A percentile compares a stretch with the other conserved stretches of the same genome.
Conservation (phyloP, 2,329 filamentous ascomycete genomes). For the Fusarium haematococcum region DNA sequence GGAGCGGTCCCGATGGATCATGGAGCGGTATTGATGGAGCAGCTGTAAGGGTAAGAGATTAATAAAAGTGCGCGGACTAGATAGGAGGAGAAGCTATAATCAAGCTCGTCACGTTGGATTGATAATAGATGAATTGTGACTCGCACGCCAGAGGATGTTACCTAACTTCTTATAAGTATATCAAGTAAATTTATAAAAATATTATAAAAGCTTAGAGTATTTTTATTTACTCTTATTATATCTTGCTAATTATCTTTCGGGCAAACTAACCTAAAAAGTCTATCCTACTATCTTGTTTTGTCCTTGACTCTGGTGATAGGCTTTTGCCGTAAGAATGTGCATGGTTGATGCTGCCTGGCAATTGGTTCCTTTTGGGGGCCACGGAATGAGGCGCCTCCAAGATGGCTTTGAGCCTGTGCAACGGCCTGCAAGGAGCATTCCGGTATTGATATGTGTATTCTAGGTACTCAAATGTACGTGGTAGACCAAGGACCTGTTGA, state of each 20-base stretch:
- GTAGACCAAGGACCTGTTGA: background rate
- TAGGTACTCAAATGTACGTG: background rate
- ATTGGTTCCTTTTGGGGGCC: slow-evolving; percentile 10
- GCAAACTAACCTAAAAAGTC: background rate
- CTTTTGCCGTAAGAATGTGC: background rate
- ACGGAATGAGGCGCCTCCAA: slow-evolving; percentile 24
- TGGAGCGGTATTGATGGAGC: slow-evolving; percentile 68
- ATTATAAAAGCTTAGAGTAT: no score
- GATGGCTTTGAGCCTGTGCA: slow-evolving; percentile 2
- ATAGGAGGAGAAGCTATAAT: background rate
- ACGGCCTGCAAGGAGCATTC: slow-evolving; percentile 21
- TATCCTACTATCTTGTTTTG: no score
- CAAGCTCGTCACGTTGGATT: background rate
- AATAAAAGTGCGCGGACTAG: no score
- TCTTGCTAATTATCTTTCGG: background rate
- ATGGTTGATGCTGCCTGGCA: slow-evolving; percentile 13
- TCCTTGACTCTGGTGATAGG: no score
- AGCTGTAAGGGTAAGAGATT: background rate
- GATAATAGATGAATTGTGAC: background rate
- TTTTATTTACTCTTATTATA: background rate
- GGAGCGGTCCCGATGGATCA: slow-evolving; percentile 68
- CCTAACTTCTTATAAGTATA: no score
- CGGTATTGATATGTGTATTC: background rate
- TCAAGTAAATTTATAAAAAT: no score
- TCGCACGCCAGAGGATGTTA: no score